Evolutionary conservation across 148 eudicot species (phyloP).

Genomic region (Silene uniflora): DNA sequence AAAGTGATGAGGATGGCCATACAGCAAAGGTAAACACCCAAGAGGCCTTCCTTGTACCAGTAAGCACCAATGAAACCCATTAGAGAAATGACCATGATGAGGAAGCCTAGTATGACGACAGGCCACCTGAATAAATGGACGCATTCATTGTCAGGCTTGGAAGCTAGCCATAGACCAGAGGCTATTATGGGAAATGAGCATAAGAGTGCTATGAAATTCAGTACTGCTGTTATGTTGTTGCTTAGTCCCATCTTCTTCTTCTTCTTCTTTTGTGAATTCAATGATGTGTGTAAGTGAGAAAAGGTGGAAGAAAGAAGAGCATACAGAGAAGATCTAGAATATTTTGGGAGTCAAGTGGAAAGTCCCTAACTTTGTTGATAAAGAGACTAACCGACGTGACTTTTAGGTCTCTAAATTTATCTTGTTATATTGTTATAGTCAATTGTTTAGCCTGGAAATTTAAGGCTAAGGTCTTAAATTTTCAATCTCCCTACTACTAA

Average conservation of each 20-base stretch:
- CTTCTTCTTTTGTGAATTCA: neutral
- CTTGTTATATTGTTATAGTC: no score
- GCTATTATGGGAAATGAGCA: constrained; percentile 84
- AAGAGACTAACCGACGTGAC: constrained; percentile 15
- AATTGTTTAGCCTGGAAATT: no score
- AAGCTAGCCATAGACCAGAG: constrained; percentile 84
- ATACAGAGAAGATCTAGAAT: no score
- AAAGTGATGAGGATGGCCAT: constrained; percentile 73
- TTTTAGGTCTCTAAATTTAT: no score
- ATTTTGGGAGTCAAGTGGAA: neutral
- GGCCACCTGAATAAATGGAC: constrained; percentile 84
- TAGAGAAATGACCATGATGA: constrained; percentile 53
- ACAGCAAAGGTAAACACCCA: constrained; percentile 59
- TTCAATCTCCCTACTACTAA: no score
- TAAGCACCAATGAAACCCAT: constrained; percentile 75
- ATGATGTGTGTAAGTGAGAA: neutral
- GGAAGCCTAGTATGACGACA: constrained; percentile 50
- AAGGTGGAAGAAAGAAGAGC: no score
- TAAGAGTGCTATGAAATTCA: constrained; percentile 77
- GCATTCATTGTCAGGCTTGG: constrained; percentile 85
- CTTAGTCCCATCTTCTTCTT: constrained; percentile 59
- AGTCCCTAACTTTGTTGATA: constrained; percentile 14
- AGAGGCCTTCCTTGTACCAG: constrained; percentile 62
- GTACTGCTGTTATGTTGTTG: constrained; percentile 79
- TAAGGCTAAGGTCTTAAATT: no score